Evolutionary conservation across 345 rosid genomes (phyloP).

Genomic region (Corymbia maculata): DNA sequence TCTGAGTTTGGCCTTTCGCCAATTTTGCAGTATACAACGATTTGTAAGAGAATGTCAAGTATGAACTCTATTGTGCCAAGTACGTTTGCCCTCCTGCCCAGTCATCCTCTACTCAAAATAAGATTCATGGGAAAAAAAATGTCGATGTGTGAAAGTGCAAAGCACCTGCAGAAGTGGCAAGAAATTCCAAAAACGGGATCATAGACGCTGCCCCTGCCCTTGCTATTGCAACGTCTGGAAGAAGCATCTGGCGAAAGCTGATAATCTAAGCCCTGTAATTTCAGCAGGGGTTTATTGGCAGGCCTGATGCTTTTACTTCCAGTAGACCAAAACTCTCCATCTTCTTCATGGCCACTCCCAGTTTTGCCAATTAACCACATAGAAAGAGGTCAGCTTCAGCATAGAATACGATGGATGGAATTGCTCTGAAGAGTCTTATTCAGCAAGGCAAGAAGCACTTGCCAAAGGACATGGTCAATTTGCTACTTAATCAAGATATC

Average conservation of each 20-base stretch:
- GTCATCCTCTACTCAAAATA: not conserved
- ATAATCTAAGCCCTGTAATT: not conserved
- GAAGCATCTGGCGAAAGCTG: conserved; percentile 21
- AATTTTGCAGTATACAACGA: not conserved
- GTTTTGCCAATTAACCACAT: not conserved
- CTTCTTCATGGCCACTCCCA: not conserved
- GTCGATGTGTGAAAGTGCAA: not conserved
- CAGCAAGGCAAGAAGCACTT: not conserved
- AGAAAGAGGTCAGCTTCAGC: not conserved
- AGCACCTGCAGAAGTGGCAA: conserved; percentile 43
- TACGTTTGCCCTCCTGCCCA: not conserved
- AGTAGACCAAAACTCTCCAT: not conserved
- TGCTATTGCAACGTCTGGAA: conserved; percentile 21
- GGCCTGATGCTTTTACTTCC: not conserved
- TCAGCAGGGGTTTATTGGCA: conserved; percentile 7
- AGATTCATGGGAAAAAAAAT: not conserved
- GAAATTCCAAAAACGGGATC: conserved; percentile 28
- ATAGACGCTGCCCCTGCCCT: conserved; percentile 19
- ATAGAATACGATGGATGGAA: not conserved
- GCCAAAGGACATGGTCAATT: not conserved
- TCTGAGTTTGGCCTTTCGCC: not conserved
- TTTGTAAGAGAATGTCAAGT: not conserved
- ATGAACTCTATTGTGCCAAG: not conserved
- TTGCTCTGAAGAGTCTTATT: not conserved
- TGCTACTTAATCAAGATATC: not conserved